Conservation (phyloP, 345 rosid genomes). For the Combretum micranthum region DNA sequence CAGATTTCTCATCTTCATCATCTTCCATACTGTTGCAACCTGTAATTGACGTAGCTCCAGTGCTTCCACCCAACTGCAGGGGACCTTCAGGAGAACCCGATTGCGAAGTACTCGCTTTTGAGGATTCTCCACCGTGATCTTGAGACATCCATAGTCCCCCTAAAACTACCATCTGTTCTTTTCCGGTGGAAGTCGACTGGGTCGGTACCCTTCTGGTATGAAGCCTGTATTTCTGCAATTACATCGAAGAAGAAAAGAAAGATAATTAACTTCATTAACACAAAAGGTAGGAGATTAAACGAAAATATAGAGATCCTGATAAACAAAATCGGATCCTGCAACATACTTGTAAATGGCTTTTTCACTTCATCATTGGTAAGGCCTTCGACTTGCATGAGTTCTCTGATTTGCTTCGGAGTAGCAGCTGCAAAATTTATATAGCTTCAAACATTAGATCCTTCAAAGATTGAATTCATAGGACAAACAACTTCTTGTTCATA, state of each 20-base stretch:
- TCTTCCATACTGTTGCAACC: constrained; percentile 85
- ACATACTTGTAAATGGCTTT: constrained; percentile 91
- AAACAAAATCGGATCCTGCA: neutral
- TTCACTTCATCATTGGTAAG: constrained; percentile 98
- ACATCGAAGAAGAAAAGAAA: constrained; percentile 5
- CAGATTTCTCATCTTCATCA: constrained; percentile 69
- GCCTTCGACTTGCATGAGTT: constrained; percentile 94
- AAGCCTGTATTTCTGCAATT: constrained; percentile 77
- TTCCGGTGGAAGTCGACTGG: constrained; percentile 31
- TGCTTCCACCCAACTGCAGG: constrained; percentile 55
- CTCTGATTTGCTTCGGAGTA: constrained; percentile 95
- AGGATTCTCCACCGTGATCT: constrained; percentile 45
- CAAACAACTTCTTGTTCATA: too few species aligned
- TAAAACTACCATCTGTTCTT: constrained; percentile 47
- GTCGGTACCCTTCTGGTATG: constrained; percentile 49
- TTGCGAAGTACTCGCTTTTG: constrained; percentile 51
- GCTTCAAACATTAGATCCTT: constrained; percentile 6
- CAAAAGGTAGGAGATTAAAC: neutral
- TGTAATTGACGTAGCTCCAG: constrained; percentile 55
- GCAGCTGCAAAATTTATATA: constrained; percentile 47
- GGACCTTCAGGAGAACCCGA: constrained; percentile 95
- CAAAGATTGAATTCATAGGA: neutral
- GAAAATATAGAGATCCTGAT: neutral
- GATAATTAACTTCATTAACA: constrained; percentile 7
- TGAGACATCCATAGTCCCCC: constrained; percentile 64